Base-by-base conservation (phyloP, 139 green algal species). In the Tetradesmus obliquus region DNA sequence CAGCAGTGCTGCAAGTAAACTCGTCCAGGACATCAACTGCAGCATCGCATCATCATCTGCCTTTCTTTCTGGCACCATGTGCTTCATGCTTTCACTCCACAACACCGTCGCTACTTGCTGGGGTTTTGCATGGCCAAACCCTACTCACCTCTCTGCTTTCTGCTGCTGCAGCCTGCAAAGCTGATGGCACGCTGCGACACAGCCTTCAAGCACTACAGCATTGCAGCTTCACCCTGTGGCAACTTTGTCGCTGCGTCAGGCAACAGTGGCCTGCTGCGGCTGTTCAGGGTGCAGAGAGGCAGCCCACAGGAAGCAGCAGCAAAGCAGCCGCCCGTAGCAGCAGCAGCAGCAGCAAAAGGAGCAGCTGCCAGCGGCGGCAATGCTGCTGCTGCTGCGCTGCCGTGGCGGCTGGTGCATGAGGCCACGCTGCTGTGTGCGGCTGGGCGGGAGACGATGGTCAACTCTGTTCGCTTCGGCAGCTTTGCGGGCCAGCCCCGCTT, bases 161-260 rank as follows among this genome's bases (percentile, higher is more conserved):
- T 10, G n/a, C 76, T 53, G 62, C 76, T 82, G 84, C 86, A 90
- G 86, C 86, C 71, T 22, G 86, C 86, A 7, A 45, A 81, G 45
- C 86, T 90, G 13, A 60, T 90, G 53, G 86, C 86, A 3, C 86
- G 53, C 22, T 45, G 20, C 53, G 10, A 24, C 8, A 90, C 86
- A 4, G 79, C 19, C 17, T 90, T 90, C 86, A 83, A 71, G 51
- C 86, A 90, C 71, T 90, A 90, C 86, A 84, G 71, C 71, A 84
- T 90, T 0, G 71, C 86, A 69, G 71, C 86, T 55, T 90, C 86
- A 15, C 69, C 71, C 20, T 90, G 86, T 20, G 86, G 86, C 51
- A 55, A 83, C 69, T 90, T 84, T 55, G 53, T 90, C 6, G 86
- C 86, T 20, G 69, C 53, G 0, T 84, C 86, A 72, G 86, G 86